A percentile compares a stretch with the other conserved stretches of the same genome.
phyloP scores from a whole-genome alignment of 495 filamentous ascomycete species.

The Penicillium ochrochloron region DNA sequence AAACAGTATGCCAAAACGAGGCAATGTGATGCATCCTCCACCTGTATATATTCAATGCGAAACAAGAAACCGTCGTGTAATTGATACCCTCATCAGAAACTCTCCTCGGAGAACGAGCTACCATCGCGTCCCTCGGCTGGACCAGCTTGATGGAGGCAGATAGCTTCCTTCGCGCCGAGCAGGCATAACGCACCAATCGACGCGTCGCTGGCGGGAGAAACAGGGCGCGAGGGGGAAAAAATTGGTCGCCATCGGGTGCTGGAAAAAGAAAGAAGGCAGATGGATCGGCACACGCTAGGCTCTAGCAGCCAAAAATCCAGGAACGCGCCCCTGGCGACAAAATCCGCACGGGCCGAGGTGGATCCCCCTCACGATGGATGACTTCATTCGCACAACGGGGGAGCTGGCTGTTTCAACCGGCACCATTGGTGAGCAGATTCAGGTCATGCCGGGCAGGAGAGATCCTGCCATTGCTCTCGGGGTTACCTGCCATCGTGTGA shows the following conservation, averaged over 20 bases:
- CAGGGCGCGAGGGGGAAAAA: not conserved
- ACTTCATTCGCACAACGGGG: not conserved
- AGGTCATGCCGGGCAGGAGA: not conserved
- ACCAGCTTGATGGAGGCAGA: not conserved
- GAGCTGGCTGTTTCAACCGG: not conserved
- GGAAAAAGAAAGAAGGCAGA: not conserved
- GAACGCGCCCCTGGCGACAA: not conserved
- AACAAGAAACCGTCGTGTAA: not conserved
- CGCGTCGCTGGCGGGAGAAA: constrained; percentile 4
- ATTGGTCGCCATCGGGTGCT: not conserved
- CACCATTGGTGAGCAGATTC: not conserved
- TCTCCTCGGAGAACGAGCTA: not conserved
- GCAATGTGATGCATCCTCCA: not conserved
- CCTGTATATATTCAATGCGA: not conserved
- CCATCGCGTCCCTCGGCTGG: not conserved
- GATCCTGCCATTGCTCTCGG: not conserved
- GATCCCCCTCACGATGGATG: not conserved
- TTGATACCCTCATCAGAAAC: not conserved
- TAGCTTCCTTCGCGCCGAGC: not conserved
- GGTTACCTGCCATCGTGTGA: not conserved
- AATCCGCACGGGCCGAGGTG: not conserved
- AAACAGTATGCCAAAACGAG: no score
- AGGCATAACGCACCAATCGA: not conserved
- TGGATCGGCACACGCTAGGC: not conserved
- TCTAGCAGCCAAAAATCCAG: not conserved